phyloP scores from a whole-genome alignment of 108 stramenopile genomes.

The Fistulifera pelliculosa region DNA sequence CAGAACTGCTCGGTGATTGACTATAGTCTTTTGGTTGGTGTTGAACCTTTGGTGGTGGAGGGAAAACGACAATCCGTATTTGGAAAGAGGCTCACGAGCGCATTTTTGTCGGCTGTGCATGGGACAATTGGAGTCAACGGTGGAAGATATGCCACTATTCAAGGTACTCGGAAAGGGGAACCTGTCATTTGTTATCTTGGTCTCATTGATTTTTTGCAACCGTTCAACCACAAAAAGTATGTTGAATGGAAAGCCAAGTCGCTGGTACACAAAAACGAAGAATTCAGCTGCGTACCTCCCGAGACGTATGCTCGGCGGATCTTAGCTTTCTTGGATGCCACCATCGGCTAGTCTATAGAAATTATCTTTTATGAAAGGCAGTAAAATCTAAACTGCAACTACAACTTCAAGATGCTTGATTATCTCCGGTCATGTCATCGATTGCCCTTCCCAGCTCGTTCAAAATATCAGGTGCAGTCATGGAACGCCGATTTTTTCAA shows the following conservation, averaged over 20 bases:
- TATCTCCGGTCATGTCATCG: constrained; percentile 34
- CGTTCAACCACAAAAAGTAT: constrained; percentile 65
- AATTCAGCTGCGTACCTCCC: constrained; percentile 73
- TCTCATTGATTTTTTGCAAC: constrained; percentile 87
- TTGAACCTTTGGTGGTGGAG: constrained; percentile 17
- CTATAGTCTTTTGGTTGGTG: constrained; percentile 80
- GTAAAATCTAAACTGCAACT: no score
- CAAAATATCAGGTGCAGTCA: constrained; percentile 85
- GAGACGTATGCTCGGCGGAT: constrained; percentile 66
- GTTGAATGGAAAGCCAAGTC: constrained; percentile 66
- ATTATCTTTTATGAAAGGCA: neutral
- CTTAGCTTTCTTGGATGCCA: constrained; percentile 54
- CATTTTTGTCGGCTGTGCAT: no score
- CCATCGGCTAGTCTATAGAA: constrained; percentile 40
- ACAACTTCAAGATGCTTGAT: neutral
- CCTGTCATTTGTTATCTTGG: constrained; percentile 69
- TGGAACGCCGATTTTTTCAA: constrained; percentile 55
- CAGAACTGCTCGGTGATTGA: constrained; percentile 71
- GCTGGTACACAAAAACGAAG: constrained; percentile 11
- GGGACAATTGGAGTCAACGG: constrained; percentile 63
- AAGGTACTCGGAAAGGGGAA: constrained; percentile 47
- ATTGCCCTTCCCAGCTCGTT: constrained; percentile 52
- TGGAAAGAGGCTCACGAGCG: constrained; percentile 24
- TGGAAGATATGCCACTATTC: constrained; percentile 47
- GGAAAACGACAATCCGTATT: constrained; percentile 7